phyloP scores from a whole-genome alignment of 2,329 filamentous ascomycete species.

The Colletotrichum liriopes region DNA sequence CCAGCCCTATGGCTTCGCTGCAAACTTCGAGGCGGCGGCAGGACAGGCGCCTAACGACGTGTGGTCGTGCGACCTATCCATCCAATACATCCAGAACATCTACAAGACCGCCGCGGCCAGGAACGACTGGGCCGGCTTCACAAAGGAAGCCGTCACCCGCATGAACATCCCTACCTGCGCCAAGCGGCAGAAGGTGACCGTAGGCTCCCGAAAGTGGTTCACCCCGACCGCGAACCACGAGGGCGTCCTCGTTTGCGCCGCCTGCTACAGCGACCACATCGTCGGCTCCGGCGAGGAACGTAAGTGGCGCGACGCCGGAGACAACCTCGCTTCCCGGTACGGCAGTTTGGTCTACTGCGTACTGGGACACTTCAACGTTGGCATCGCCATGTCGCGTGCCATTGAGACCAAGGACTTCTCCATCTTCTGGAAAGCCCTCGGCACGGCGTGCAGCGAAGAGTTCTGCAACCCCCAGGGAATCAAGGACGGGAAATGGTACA shows the following conservation, averaged over 20 bases:
- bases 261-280: constrained; percentile 57
- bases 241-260: constrained; percentile 52
- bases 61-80: constrained; percentile 56
- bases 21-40: constrained; percentile 47
- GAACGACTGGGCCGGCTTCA: constrained; percentile 54
- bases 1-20: constrained; percentile 49
- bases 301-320: constrained; percentile 45
- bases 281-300: constrained; percentile 49
- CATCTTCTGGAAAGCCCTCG: constrained; percentile 54
- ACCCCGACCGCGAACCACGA: constrained; percentile 46
- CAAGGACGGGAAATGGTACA: constrained; percentile 53
- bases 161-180: constrained; percentile 50
- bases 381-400: constrained; percentile 51
- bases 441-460: constrained; percentile 48
- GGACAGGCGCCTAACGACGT: constrained; percentile 48
- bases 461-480: constrained; percentile 52
- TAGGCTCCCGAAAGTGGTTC: constrained; percentile 53
- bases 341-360: constrained; percentile 47
- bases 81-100: constrained; percentile 50
- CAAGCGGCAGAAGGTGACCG: constrained; percentile 41
- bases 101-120: constrained; percentile 44
- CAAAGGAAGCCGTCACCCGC: constrained; percentile 48
- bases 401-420: constrained; percentile 49
- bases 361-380: constrained; percentile 51
- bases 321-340: constrained; percentile 36